Evolutionary conservation across 306 rosid species (phyloP).

Genomic region (Albizia julibrissin): DNA sequence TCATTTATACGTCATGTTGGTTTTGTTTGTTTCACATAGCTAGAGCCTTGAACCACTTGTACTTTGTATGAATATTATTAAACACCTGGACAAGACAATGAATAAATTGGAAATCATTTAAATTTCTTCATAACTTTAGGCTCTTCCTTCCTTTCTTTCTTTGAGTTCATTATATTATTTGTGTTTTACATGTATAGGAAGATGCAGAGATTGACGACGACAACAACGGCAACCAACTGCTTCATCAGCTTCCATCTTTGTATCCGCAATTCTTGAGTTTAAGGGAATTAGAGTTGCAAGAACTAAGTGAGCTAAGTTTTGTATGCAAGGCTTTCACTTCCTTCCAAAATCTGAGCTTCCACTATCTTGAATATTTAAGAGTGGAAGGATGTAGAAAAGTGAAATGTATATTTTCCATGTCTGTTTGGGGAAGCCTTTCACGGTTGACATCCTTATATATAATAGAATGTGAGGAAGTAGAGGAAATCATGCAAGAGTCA

Average conservation of each 20-base stretch:
- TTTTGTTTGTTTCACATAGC: not conserved
- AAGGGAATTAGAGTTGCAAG: not conserved
- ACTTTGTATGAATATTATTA: not conserved
- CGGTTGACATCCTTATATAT: not conserved
- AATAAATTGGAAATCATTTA: no score
- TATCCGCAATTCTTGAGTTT: fast-evolving
- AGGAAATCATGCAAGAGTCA: not conserved
- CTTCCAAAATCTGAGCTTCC: not conserved
- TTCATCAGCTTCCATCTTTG: not conserved
- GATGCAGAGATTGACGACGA: not conserved
- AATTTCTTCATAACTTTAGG: not conserved
- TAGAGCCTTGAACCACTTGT: not conserved
- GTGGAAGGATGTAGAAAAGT: not conserved
- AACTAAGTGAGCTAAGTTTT: not conserved
- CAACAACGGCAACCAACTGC: not conserved
- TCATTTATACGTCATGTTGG: not conserved
- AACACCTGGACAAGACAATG: not conserved
- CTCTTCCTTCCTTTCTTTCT: not conserved
- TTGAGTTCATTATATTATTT: not conserved
- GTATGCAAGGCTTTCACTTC: not conserved
- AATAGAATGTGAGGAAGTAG: not conserved
- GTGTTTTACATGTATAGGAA: not conserved
- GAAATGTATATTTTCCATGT: not conserved
- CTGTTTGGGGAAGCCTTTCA: not conserved
- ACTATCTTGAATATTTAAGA: not conserved